Base-by-base conservation (phyloP, 164 flowering plant species). In the Stephania cephalantha region DNA sequence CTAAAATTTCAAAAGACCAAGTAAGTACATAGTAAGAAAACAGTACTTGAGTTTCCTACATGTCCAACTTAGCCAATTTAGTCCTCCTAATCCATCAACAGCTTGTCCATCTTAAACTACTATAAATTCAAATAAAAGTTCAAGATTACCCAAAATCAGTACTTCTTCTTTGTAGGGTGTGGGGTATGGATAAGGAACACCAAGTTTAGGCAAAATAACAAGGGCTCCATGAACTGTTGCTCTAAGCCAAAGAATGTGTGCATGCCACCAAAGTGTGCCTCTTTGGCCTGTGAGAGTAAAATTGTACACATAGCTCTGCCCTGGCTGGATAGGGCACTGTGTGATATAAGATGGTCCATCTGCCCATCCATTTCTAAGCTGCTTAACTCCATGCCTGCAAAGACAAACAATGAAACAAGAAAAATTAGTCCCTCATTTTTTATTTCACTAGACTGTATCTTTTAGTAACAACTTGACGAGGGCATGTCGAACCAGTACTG, bases 281-380 rank as follows among this genome's bases (percentile, higher is more conserved):
- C 83, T 78, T 76, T 83, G 85, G 58, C 81, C 85, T 15, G 85
- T 83, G 7, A 83, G 10, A 11, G 83, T 83, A 76, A 80, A 83
- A 46, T 83, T 83, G 79, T 83, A 83, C 7, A 71, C 45, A 30
- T 76, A 83, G 72, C 9, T 74, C 75, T 78, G 82, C 5, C 79
- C 79, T 11, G 79, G 82, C 58, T 83, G 85, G 25, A 83, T 80
- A 12, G 85, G 85, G 78, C 85, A 83, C 22, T 83, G 85, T 2
- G 85, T 83, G 12, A 83, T 80, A 72, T 68, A 83, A 6, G 83
- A 81, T 11, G 85, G 83, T 9, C 85, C 85, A 72, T 83, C 85
- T 1, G 81, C 79, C 85, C 85, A 83, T 0, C 83, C 85, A 17
- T 81, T 80, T 48, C 85, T 46, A 18, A 83, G 76, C 61, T 83